These are phyloP conservation scores for Pestalotiopsis sp. DNA, from an alignment of 2,329 filamentous ascomycete genomes.

Conservation along the genomic window DNA sequence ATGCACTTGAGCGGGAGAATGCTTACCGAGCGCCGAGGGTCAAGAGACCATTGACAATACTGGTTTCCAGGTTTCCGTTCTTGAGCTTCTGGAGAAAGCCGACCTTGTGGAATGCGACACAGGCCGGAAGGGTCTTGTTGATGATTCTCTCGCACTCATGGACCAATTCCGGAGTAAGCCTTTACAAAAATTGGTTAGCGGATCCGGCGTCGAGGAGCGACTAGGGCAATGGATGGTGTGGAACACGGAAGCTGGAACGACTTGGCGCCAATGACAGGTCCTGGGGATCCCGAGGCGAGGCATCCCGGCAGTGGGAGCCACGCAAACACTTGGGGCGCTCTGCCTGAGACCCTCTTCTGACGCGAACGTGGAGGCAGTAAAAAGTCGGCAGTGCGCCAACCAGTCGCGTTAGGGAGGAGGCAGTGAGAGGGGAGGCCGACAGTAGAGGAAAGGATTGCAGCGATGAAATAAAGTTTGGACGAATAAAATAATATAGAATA, in stretches of 20 bases:
- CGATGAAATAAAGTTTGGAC: constrained; percentile 2
- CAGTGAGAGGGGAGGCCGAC: not conserved
- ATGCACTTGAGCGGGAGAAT: constrained; percentile 16
- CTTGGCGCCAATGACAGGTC: constrained; percentile 16
- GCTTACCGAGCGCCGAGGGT: constrained; percentile 61
- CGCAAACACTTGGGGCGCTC: constrained; percentile 13
- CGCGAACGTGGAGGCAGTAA: constrained; percentile 14
- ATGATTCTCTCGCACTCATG: constrained; percentile 63
- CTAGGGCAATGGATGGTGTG: constrained; percentile 8
- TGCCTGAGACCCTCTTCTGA: constrained; percentile 11
- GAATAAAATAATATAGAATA: constrained; percentile 22
- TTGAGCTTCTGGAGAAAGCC: constrained; percentile 64
- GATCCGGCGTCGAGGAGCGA: not conserved
- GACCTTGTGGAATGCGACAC: constrained; percentile 65
- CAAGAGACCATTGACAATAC: constrained; percentile 60
- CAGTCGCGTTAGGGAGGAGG: not conserved
- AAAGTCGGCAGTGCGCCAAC: constrained; percentile 3
- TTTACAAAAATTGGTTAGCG: constrained; percentile 23
- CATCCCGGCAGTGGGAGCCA: constrained; percentile 15
- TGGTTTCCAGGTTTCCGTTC: constrained; percentile 55
- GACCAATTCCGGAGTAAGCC: constrained; percentile 59
- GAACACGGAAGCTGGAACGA: constrained; percentile 13
- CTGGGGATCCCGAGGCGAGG: constrained; percentile 17
- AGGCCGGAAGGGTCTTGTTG: constrained; percentile 62
- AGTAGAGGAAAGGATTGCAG: not conserved